Evolutionary conservation across 441 rosid species (phyloP).

Genomic region (Dalechampia spathulata): DNA sequence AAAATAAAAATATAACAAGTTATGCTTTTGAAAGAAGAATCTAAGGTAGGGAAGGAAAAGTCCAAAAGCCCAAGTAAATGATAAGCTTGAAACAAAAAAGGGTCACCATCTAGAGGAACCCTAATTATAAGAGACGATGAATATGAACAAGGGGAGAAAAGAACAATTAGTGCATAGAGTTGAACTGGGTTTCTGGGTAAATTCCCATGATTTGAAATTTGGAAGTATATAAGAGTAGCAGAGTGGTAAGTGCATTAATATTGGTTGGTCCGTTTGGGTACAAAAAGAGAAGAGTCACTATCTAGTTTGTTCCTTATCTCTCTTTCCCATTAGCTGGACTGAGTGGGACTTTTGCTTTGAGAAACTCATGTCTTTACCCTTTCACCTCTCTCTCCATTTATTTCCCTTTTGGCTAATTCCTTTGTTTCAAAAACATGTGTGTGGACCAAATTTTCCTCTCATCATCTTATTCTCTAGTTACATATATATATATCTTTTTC

Average conservation of each 20-base stretch:
- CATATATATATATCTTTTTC: background rate
- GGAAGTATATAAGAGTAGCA: background rate
- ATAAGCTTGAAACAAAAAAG: constrained; percentile 10
- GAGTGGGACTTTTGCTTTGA: constrained; percentile 32
- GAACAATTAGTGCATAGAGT: no score
- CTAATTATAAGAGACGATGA: no score
- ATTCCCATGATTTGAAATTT: no score
- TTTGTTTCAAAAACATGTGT: background rate
- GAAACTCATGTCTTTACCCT: constrained; percentile 29
- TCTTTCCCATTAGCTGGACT: constrained; percentile 44
- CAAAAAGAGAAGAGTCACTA: constrained; percentile 28
- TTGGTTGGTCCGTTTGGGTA: constrained; percentile 20
- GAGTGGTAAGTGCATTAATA: background rate
- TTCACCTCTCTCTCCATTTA: constrained; percentile 12
- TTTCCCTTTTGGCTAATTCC: constrained; percentile 7
- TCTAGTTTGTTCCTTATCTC: constrained; percentile 37
- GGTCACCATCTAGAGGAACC: constrained; percentile 22
- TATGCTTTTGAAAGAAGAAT: no score
- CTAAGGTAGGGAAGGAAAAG: background rate
- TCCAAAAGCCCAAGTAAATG: background rate
- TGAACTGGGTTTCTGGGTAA: no score
- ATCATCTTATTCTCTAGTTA: no score
- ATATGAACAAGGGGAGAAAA: no score
- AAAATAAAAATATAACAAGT: no score
- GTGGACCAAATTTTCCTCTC: constrained; percentile 26